These are phyloP conservation scores for Solanum aculeatissimum DNA, from an alignment of 305 asterid genomes.

Conservation along the genomic window DNA sequence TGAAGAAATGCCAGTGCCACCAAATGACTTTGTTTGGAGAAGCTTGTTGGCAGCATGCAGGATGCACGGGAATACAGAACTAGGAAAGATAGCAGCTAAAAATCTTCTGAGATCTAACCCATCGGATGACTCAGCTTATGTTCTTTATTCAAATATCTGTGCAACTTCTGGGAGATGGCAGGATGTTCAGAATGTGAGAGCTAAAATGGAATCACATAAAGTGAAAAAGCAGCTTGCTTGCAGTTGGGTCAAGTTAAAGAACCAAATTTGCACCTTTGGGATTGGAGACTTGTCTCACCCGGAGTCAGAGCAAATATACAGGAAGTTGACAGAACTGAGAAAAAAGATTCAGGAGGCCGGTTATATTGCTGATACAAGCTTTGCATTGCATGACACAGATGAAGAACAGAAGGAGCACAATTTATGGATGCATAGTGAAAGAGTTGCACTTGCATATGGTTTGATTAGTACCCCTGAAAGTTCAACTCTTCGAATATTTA, in stretches of 20 bases:
- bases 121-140: conserved; percentile 78
- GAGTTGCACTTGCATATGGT: conserved; percentile 73
- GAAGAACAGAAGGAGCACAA: conserved; percentile 79
- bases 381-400: conserved; percentile 71
- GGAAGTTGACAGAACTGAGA: conserved; percentile 43
- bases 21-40: conserved; percentile 73
- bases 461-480: conserved; percentile 45
- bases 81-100: conserved; percentile 55
- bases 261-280: conserved; percentile 43
- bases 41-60: conserved; percentile 61
- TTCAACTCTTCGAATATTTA: conserved; percentile 57
- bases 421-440: conserved; percentile 79
- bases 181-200: conserved; percentile 51
- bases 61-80: conserved; percentile 52
- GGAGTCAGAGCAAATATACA: conserved; percentile 28
- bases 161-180: conserved; percentile 74
- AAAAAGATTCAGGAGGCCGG: conserved; percentile 54
- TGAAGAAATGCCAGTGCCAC: conserved; percentile 53
- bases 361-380: conserved; percentile 60
- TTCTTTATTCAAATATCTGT: conserved; percentile 71
- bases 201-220: conserved; percentile 52
- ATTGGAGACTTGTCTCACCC: conserved; percentile 55
- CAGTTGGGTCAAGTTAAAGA: conserved; percentile 71
- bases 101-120: conserved; percentile 58
- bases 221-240: conserved; percentile 67